A percentile compares a stretch with the other conserved stretches of the same genome.
Conservation (phyloP, 2,329 filamentous ascomycete genomes). For the Pestalotiopsis sp. region DNA sequence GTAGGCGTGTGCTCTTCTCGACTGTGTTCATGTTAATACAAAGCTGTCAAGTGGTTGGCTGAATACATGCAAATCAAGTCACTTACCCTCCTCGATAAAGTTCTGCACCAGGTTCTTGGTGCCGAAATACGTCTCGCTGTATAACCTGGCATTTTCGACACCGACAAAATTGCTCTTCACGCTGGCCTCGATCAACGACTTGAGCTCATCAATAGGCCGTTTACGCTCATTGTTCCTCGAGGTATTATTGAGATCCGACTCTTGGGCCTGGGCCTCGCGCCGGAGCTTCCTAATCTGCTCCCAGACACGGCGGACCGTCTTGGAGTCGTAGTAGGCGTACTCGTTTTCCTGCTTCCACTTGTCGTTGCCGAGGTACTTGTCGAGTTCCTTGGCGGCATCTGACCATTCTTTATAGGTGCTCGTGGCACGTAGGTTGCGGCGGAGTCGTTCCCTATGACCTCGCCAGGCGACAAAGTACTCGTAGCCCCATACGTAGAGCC, state of each 20-base stretch:
- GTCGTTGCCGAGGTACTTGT: slow-evolving; percentile 79
- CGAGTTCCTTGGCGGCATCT: slow-evolving; percentile 74
- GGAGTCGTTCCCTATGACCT: slow-evolving; percentile 72
- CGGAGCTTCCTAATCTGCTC: slow-evolving; percentile 72
- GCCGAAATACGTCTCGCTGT: slow-evolving; percentile 95
- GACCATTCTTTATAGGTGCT: slow-evolving; percentile 85
- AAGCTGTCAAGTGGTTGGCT: neutral
- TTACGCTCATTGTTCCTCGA: slow-evolving; percentile 35
- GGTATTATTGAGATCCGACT: slow-evolving; percentile 38
- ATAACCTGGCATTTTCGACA: slow-evolving; percentile 90
- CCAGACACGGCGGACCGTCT: slow-evolving; percentile 77
- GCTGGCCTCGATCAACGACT: slow-evolving; percentile 79
- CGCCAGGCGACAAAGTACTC: slow-evolving; percentile 92
- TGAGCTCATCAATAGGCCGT: slow-evolving; percentile 73
- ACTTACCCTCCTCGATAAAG: slow-evolving; percentile 79
- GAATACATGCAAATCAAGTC: slow-evolving; percentile 12
- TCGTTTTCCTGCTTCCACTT: slow-evolving; percentile 78
- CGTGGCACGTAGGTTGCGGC: slow-evolving; percentile 71
- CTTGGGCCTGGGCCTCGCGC: slow-evolving; percentile 55
- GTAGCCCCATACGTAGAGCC: slow-evolving; percentile 89
- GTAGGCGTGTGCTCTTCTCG: slow-evolving; percentile 66
- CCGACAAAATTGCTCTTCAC: slow-evolving; percentile 98
- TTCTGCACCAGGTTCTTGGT: slow-evolving; percentile 94
- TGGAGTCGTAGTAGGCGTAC: slow-evolving; percentile 85
- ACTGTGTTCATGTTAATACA: slow-evolving; percentile 43